A percentile compares a stretch with the other conserved stretches of the same genome.
phyloP scores from a whole-genome alignment of 164 flowering plant species.

The Saururus chinensis region DNA sequence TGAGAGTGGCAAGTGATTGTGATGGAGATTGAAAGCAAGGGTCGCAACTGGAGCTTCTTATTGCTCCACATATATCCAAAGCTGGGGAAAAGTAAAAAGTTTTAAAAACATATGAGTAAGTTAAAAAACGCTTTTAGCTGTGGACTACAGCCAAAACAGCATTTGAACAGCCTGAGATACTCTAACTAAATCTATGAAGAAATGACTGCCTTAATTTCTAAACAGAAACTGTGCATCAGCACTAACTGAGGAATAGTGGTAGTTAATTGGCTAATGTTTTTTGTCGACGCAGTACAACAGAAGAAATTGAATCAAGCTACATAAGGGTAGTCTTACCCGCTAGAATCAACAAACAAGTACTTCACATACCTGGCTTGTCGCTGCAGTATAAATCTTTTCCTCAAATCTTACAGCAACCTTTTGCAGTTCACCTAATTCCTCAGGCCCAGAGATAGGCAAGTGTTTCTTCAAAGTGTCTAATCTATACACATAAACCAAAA shows the following conservation, averaged over 20 bases:
- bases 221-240: not conserved
- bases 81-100: too few relatives aligned
- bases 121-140: too few relatives aligned
- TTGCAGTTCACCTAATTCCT: slow-evolving; percentile 30
- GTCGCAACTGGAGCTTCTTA: too few relatives aligned
- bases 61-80: too few relatives aligned
- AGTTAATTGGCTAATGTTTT: not conserved
- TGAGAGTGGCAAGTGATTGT: too few relatives aligned
- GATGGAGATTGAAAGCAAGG: too few relatives aligned
- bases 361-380: slow-evolving; percentile 27
- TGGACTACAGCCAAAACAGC: too few relatives aligned
- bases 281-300: too few relatives aligned
- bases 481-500: slow-evolving; percentile 14
- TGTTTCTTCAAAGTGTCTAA: slow-evolving; percentile 34
- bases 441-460: slow-evolving; percentile 30
- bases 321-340: too few relatives aligned
- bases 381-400: slow-evolving; percentile 30
- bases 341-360: too few relatives aligned
- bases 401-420: slow-evolving; percentile 47
- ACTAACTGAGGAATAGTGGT: not conserved
- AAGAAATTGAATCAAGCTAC: not conserved
- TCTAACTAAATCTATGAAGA: not conserved
- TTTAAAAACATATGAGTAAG: too few relatives aligned
- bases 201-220: not conserved
- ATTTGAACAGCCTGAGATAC: too few relatives aligned